phyloP scores from a whole-genome alignment of 768 basidiomycete genomes.

The Chalciporus sphaerocephalus region DNA sequence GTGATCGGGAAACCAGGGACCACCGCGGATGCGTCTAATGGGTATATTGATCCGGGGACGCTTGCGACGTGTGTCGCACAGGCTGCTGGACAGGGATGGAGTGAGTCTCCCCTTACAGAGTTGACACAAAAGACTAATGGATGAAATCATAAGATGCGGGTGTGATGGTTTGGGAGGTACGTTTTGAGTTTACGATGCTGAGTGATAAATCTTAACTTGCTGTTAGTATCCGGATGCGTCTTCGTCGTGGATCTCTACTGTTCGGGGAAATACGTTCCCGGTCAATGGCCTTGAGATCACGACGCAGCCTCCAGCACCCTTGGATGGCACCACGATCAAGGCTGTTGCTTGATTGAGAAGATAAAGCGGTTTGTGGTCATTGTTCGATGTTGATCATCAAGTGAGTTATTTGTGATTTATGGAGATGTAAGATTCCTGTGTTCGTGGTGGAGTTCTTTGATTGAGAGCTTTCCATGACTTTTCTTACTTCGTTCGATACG shows the following conservation, averaged over 20 bases:
- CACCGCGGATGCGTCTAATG: constrained; percentile 38
- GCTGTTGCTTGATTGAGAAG: no score
- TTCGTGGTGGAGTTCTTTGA: no score
- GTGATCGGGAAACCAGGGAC: constrained; percentile 52
- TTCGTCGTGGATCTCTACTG: constrained; percentile 36
- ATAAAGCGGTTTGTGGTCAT: no score
- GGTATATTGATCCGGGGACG: constrained; percentile 53
- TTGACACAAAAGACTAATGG: not conserved
- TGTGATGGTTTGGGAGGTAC: constrained; percentile 40
- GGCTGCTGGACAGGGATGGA: constrained; percentile 63
- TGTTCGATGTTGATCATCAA: no score
- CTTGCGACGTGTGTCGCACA: constrained; percentile 55
- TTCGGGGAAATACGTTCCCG: constrained; percentile 14
- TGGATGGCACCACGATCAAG: no score
- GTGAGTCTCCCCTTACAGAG: constrained; percentile 36
- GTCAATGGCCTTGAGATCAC: no score
- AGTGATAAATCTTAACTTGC: no score
- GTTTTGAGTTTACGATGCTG: no score
- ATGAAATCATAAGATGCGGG: constrained; percentile 30
- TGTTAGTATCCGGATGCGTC: constrained; percentile 37
- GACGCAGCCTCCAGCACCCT: not conserved
- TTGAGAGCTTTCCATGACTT: no score
- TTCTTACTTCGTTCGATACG: no score
- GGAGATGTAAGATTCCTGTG: no score
- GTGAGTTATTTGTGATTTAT: no score